Percentiles rank a stretch among this genome's conserved stretches.
phyloP scores from a whole-genome alignment of 2,329 filamentous ascomycete species.

The Ophiostoma australiae region DNA sequence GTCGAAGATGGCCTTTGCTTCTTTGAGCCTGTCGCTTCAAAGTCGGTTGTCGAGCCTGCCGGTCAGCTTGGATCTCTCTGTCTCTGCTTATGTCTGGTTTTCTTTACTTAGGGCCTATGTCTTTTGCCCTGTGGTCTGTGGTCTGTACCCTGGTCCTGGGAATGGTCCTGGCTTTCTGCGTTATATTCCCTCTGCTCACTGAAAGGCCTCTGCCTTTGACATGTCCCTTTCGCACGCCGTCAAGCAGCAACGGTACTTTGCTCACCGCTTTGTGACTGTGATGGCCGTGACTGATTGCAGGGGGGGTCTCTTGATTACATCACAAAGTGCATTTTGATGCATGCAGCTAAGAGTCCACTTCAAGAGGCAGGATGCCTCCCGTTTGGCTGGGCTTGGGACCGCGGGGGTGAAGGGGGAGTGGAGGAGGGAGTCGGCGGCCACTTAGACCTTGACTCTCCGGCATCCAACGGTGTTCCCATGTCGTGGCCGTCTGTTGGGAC shows the following conservation, averaged over 20 bases:
- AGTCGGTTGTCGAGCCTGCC: not conserved
- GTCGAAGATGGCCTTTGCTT: not conserved
- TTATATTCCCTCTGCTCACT: not conserved
- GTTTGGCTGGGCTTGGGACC: constrained; percentile 26
- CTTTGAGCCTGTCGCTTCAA: not conserved
- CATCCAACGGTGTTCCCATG: constrained; percentile 20
- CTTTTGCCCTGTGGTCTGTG: no score
- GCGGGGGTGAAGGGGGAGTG: constrained; percentile 21
- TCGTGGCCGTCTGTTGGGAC: constrained; percentile 11
- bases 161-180: not conserved
- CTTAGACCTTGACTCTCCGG: constrained; percentile 17
- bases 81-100: not conserved
- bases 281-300: constrained; percentile 19
- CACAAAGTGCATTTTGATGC: not conserved
- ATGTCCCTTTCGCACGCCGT: not conserved
- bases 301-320: constrained; percentile 9
- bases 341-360: constrained; percentile 23
- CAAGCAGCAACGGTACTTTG: constrained; percentile 11
- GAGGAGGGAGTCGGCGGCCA: constrained; percentile 17
- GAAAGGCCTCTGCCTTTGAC: not conserved
- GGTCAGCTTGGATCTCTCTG: not conserved
- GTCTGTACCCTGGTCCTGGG: not conserved
- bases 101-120: not conserved
- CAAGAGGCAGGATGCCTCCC: constrained; percentile 23
- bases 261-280: constrained; percentile 24